These are phyloP conservation scores for Sesbania bispinosa DNA, from an alignment of 306 rosid species.

Conservation along the genomic window DNA sequence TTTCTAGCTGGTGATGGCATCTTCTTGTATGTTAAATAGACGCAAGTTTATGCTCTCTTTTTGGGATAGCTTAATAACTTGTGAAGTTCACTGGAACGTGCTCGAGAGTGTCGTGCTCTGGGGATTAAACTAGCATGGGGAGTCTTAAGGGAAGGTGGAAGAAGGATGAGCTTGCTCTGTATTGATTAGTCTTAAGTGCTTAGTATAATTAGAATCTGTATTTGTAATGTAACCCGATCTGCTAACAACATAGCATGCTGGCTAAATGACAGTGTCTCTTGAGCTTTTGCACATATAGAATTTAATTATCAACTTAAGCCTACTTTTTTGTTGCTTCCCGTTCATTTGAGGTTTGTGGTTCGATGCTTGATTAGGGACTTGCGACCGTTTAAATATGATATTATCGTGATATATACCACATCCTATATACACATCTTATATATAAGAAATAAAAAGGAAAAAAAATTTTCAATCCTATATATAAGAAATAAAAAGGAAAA, in stretches of 20 bases:
- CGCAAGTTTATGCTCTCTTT: neutral
- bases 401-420: no score
- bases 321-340: no score
- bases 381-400: neutral
- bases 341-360: neutral
- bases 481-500: no score
- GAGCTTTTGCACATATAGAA: neutral
- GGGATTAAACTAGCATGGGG: neutral
- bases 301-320: neutral
- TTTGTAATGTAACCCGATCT: neutral
- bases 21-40: neutral
- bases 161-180: neutral
- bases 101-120: neutral
- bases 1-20: neutral
- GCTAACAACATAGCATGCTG: neutral
- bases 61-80: neutral
- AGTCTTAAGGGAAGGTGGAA: neutral
- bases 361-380: neutral
- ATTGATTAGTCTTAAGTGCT: neutral
- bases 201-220: neutral
- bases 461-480: no score
- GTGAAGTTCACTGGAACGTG: neutral
- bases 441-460: no score
- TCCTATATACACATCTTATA: no score
- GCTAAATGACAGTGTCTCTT: neutral